These are phyloP conservation scores for Hygrocybe coccinea DNA, from an alignment of 768 basidiomycete genomes.

Conservation along the genomic window DNA sequence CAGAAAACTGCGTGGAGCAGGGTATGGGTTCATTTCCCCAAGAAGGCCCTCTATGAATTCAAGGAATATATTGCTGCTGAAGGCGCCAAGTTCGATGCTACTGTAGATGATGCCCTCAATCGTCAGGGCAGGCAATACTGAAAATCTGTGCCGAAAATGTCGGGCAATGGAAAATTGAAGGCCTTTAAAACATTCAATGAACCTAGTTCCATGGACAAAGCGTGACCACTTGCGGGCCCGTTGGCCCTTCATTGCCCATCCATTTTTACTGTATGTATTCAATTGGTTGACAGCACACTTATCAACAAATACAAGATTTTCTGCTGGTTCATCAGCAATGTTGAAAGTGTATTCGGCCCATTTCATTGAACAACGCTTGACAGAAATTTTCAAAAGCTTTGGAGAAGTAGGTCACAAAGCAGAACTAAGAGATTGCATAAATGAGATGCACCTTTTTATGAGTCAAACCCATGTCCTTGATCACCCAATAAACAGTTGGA, in stretches of 20 bases:
- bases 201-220: not conserved
- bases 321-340: not conserved
- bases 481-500: too few species aligned
- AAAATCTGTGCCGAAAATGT: not conserved
- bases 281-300: too few species aligned
- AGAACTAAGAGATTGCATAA: too few species aligned
- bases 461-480: too few species aligned
- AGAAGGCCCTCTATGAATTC: not conserved
- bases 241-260: not conserved
- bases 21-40: not conserved
- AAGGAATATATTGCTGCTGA: not conserved
- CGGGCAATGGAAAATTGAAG: not conserved
- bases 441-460: too few species aligned
- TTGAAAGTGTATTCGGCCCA: too few species aligned
- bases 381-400: too few species aligned
- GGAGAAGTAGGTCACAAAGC: too few species aligned
- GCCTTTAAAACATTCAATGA: not conserved
- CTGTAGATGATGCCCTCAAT: not conserved
- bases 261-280: not conserved
- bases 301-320: not conserved
- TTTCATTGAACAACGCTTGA: too few species aligned
- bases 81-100: not conserved
- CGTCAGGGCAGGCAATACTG: not conserved
- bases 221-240: not conserved
- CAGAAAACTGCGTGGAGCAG: not conserved